Conservation (phyloP, 352 stramenopile genomes). For the Phytophthora macrochlamydospora region DNA sequence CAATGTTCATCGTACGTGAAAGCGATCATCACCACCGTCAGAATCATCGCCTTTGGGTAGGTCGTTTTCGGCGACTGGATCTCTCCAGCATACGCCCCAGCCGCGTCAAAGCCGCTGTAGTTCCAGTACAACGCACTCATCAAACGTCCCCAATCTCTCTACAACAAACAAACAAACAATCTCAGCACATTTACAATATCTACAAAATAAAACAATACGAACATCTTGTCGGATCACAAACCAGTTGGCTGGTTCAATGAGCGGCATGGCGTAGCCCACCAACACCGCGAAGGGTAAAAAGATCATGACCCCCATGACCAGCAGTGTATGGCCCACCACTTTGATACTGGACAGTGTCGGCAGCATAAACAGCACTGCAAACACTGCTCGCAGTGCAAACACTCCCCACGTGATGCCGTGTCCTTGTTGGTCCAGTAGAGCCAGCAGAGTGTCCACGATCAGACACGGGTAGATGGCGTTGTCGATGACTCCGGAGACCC, state of each 20-base stretch:
- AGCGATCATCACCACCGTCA: constrained; percentile 77
- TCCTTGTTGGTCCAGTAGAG: constrained; percentile 36
- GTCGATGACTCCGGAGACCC: constrained; percentile 82
- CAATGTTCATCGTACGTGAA: constrained; percentile 50
- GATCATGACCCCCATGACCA: constrained; percentile 70
- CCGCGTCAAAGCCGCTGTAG: constrained; percentile 80
- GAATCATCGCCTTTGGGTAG: constrained; percentile 79
- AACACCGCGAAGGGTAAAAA: constrained; percentile 72
- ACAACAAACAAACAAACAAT: constrained; percentile 11
- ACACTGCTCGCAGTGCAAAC: constrained; percentile 52
- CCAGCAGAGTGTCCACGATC: constrained; percentile 74
- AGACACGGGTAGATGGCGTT: constrained; percentile 87
- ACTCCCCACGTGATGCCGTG: constrained; percentile 34
- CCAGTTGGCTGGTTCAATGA: constrained; percentile 74
- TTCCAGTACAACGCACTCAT: constrained; percentile 85
- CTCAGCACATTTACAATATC: neutral
- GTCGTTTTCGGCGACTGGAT: constrained; percentile 72
- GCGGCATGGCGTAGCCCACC: constrained; percentile 50
- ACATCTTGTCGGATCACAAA: constrained; percentile 67
- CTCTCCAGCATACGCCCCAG: constrained; percentile 73
- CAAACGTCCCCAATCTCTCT: constrained; percentile 68
- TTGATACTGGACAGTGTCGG: constrained; percentile 76
- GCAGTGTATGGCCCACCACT: constrained; percentile 63
- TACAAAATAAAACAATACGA: constrained; percentile 9
- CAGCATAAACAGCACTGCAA: constrained; percentile 76